Evolutionary conservation across 768 basidiomycete genomes (phyloP).

Genomic region (Plicaturopsis crispa): DNA sequence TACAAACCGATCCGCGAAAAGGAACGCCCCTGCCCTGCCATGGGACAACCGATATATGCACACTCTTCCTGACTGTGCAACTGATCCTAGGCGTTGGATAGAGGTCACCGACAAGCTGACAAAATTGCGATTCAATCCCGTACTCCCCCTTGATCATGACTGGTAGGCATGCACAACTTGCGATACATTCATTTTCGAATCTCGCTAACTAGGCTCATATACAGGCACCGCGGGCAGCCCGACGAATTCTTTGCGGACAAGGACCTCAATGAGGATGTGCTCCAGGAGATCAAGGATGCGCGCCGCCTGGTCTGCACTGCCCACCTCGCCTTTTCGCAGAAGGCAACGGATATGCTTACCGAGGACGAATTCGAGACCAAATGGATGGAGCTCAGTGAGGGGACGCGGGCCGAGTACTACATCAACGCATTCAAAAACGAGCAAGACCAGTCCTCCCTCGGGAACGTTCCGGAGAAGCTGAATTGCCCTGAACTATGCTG

Average conservation of each 20-base stretch:
- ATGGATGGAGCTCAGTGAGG: slow-evolving; percentile 4
- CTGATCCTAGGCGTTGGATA: background rate
- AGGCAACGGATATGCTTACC: slow-evolving; percentile 5
- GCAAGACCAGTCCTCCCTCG: background rate
- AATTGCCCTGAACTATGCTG: background rate
- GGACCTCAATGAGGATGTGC: slow-evolving; percentile 1
- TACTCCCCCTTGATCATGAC: slow-evolving; percentile 5
- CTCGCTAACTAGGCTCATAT: too few species aligned
- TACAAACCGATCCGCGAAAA: too few species aligned
- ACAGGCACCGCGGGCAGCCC: slow-evolving; percentile 1
- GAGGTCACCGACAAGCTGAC: background rate
- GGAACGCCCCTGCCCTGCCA: too few species aligned
- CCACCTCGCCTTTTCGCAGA: slow-evolving; percentile 1
- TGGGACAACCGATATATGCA: too few species aligned
- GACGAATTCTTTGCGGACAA: background rate
- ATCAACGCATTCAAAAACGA: background rate
- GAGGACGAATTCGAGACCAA: slow-evolving; percentile 5
- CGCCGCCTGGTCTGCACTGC: background rate
- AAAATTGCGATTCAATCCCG: slow-evolving; percentile 5
- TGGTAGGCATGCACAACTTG: too few species aligned
- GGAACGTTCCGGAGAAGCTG: background rate
- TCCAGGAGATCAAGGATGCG: background rate
- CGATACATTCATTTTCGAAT: too few species aligned
- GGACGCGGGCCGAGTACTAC: background rate
- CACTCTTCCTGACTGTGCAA: background rate